Base-by-base conservation (phyloP, 1,284 basidiomycete species). In the Apiotrichum laibachii region DNA sequence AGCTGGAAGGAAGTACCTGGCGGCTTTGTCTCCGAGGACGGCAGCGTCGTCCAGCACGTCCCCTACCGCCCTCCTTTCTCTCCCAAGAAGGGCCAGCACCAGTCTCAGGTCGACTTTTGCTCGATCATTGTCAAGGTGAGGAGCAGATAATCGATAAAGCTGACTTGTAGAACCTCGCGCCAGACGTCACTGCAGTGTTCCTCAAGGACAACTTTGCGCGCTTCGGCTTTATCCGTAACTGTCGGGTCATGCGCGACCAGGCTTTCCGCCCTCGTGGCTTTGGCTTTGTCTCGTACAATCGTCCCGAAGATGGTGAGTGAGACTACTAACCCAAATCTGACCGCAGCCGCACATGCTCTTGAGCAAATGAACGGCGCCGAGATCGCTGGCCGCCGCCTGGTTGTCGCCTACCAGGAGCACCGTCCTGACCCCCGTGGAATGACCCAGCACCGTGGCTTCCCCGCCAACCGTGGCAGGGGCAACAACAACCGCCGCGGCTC, bases 231-330 rank as follows among this genome's bases (percentile, higher is more conserved):
- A 90, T 93, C 57, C 87, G 91, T 61, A 91, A 92, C 73, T 92
- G 92, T 31, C 86, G 92, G 59, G 90, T 97, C 51, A 96, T 96
- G 93, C 85, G 90, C 26, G 92, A 92, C 70, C 88, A 92, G 66
- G 80, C 71, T 52, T 88, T 89, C 22, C 85, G 88, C 55, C 90
- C 88, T 74, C 87, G 90, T 58, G 92, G 92, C 7, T 97, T 95
- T 72, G 93, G 93, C n/a, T 98, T 97, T 71, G 94, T 97, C 58
- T 91, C 89, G 31, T 97, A 81, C 79, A 86, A 90, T 70, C 84
- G 84, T 15, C 88, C 91, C 15, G 86, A 88, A 64, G 88, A 92
- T 83, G 90, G 90, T 90, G 67, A 55, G 78, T 46, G 11, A 12
- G 13, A 9, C 43, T 16, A 15, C 19, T 16, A 31, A 34, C 12